A percentile compares a stretch with the other conserved stretches of the same genome.
phyloP scores from a whole-genome alignment of 2,329 filamentous ascomycete species.

The Apiospora malaysiana region DNA sequence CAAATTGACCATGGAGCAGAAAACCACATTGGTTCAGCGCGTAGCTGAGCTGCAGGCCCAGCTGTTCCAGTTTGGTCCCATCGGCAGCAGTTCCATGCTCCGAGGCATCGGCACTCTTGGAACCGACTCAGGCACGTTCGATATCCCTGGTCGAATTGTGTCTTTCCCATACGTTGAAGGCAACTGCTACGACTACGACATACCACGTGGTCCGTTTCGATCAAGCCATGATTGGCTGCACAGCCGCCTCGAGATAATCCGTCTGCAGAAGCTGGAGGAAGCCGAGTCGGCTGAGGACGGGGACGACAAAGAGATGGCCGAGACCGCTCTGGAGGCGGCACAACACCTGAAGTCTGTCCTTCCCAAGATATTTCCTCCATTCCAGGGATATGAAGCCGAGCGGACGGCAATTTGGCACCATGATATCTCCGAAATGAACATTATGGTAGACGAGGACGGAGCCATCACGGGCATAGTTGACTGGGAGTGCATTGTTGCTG shows the following conservation, averaged over 20 bases:
- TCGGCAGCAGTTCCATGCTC: conserved; percentile 12
- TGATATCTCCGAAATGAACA: conserved; percentile 46
- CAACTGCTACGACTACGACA: conserved; percentile 37
- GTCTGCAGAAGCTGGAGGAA: conserved; percentile 34
- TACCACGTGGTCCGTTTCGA: conserved; percentile 44
- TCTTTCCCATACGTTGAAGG: conserved; percentile 43
- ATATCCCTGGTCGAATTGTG: conserved; percentile 37
- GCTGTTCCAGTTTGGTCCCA: conserved; percentile 33
- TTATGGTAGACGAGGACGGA: conserved; percentile 46
- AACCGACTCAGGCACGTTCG: conserved; percentile 25
- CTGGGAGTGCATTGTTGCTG: conserved; percentile 49
- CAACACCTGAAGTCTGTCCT: not conserved
- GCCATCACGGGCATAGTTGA: conserved; percentile 46
- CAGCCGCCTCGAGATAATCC: conserved; percentile 38
- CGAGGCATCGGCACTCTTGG: conserved; percentile 28
- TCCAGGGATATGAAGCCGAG: conserved; percentile 28
- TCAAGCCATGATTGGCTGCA: conserved; percentile 47
- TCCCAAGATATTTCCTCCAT: conserved; percentile 19
- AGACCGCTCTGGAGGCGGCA: not conserved
- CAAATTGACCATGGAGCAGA: conserved; percentile 40
- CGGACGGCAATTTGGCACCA: conserved; percentile 44
- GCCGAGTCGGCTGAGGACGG: conserved; percentile 17
- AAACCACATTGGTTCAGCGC: conserved; percentile 38
- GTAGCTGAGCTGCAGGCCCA: conserved; percentile 40
- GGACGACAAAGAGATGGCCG: not conserved